phyloP scores from a whole-genome alignment of 495 filamentous ascomycete species.

The Aspergillus taichungensis region DNA sequence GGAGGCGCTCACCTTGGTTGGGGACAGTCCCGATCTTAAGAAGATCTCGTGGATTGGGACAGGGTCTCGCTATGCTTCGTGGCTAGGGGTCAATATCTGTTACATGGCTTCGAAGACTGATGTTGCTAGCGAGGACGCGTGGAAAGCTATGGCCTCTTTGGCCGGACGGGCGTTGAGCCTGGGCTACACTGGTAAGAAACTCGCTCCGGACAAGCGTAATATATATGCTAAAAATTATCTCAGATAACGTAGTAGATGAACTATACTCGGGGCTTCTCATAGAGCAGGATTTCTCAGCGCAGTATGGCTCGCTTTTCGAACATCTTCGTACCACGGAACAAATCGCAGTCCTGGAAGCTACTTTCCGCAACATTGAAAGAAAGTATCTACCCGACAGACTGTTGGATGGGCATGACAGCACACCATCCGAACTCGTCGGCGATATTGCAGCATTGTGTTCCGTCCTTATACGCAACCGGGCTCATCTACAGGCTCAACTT shows the following conservation, averaged over 20 bases:
- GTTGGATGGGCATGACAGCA: not conserved
- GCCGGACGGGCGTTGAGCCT: constrained; percentile 58
- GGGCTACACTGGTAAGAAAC: constrained; percentile 59
- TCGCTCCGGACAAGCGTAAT: not conserved
- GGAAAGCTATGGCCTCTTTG: constrained; percentile 51
- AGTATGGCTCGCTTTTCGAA: constrained; percentile 37
- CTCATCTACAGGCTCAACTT: constrained; percentile 41
- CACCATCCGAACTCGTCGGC: constrained; percentile 13
- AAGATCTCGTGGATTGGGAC: constrained; percentile 55
- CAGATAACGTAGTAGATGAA: constrained; percentile 49
- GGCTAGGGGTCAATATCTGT: constrained; percentile 68
- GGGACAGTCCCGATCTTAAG: constrained; percentile 17
- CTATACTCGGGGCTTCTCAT: constrained; percentile 38
- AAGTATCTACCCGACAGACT: constrained; percentile 32
- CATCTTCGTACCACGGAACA: constrained; percentile 48
- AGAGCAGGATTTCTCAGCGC: constrained; percentile 15
- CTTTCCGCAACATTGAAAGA: constrained; percentile 52
- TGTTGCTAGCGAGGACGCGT: constrained; percentile 30
- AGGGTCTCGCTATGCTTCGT: constrained; percentile 53
- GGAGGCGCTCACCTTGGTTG: constrained; percentile 57
- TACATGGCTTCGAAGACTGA: constrained; percentile 34
- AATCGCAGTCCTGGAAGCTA: constrained; percentile 44
- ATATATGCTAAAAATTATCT: constrained; percentile 15
- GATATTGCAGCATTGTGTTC: constrained; percentile 36
- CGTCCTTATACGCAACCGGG: constrained; percentile 22